Evolutionary conservation across 805 yeast genomes (phyloP).

Genomic region (Schwanniomyces yamadae): DNA sequence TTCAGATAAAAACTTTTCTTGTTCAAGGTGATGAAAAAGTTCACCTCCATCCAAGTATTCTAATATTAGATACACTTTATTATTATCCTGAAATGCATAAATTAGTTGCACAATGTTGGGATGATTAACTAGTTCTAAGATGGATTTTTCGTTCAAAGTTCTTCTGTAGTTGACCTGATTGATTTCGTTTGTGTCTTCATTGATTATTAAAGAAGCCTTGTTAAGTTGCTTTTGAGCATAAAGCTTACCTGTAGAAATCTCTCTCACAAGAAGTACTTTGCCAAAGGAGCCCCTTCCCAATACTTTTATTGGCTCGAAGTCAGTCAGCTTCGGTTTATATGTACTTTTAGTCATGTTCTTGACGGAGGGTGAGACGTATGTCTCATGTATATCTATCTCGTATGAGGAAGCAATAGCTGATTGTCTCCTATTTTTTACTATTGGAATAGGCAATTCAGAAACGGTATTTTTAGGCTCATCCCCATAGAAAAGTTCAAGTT

Average conservation of each 20-base stretch:
- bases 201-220: slow-evolving; percentile 35
- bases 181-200: slow-evolving; percentile 30
- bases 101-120: slow-evolving; percentile 44
- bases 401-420: slow-evolving; percentile 32
- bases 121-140: slow-evolving; percentile 41
- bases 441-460: slow-evolving; percentile 18
- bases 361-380: slow-evolving; percentile 29
- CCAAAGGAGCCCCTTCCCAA: slow-evolving; percentile 46
- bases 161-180: slow-evolving; percentile 34
- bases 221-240: slow-evolving; percentile 46
- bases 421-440: slow-evolving; percentile 17
- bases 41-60: slow-evolving; percentile 48
- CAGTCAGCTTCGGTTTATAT: slow-evolving; percentile 31
- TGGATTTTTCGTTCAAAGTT: slow-evolving; percentile 41
- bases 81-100: slow-evolving; percentile 45
- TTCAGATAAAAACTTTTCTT: slow-evolving; percentile 25
- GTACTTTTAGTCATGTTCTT: slow-evolving; percentile 7
- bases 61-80: slow-evolving; percentile 42
- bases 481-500: slow-evolving; percentile 2
- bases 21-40: slow-evolving; percentile 42
- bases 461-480: slow-evolving; percentile 12
- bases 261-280: slow-evolving; percentile 41
- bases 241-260: slow-evolving; percentile 34
- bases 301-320: slow-evolving; percentile 43
- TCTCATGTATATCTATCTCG: slow-evolving; percentile 32